These are phyloP conservation scores for Hygrophorus russula DNA, from an alignment of 768 basidiomycete genomes.

Conservation along the genomic window DNA sequence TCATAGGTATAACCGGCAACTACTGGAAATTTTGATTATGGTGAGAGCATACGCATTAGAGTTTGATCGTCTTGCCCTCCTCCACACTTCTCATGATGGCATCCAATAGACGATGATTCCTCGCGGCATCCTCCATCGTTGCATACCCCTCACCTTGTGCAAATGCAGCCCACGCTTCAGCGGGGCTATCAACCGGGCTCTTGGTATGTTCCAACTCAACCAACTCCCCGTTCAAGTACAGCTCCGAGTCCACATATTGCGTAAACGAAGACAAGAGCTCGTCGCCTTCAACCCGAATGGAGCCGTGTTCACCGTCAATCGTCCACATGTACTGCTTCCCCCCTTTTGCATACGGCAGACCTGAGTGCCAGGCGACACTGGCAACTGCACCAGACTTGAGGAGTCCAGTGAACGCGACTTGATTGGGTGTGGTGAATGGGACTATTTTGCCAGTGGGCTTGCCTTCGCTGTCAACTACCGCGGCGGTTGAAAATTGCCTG, in stretches of 20 bases:
- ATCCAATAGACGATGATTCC: constrained; percentile 12
- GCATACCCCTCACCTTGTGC: constrained; percentile 13
- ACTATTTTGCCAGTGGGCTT: constrained; percentile 17
- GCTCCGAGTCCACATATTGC: constrained; percentile 13
- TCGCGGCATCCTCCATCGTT: constrained; percentile 19
- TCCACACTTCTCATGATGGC: constrained; percentile 14
- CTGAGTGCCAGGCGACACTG: constrained; percentile 16
- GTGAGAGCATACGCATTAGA: too few relatives aligned
- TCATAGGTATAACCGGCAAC: too few relatives aligned
- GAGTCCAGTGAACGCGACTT: constrained; percentile 18
- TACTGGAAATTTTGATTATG: too few relatives aligned
- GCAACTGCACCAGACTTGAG: constrained; percentile 20
- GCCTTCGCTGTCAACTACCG: constrained; percentile 14
- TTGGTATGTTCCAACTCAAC: constrained; percentile 9
- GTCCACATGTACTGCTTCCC: constrained; percentile 19
- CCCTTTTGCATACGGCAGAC: constrained; percentile 10
- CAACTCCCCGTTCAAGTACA: constrained; percentile 21
- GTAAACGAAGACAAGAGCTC: constrained; percentile 6
- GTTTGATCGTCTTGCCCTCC: constrained; percentile 18
- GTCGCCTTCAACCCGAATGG: constrained; percentile 15
- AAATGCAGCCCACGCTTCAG: constrained; percentile 12
- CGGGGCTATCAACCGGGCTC: constrained; percentile 2
- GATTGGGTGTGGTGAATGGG: constrained; percentile 13
- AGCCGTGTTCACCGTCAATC: constrained; percentile 24
- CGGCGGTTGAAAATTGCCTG: constrained; percentile 15